These are phyloP conservation scores for Tulasnella calospora DNA, from an alignment of 768 basidiomycete species.

Conservation along the genomic window DNA sequence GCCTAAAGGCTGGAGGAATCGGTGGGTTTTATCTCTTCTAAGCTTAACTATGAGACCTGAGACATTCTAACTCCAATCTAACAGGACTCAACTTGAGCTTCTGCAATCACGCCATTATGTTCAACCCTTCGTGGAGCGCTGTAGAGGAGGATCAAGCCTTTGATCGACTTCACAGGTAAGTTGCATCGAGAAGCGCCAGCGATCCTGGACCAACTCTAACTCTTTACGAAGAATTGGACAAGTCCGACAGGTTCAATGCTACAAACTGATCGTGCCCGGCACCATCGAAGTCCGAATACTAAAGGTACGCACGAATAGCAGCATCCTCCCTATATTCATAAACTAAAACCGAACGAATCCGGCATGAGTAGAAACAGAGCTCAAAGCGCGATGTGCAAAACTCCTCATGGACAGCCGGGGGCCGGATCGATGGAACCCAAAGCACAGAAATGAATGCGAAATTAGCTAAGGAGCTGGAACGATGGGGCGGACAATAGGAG, in stretches of 20 bases:
- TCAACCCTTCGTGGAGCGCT: not conserved
- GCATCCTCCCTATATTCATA: not conserved
- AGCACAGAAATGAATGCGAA: not conserved
- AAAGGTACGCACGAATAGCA: not conserved
- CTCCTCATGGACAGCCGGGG: not conserved
- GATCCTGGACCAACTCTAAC: not conserved
- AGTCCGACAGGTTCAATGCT: not conserved
- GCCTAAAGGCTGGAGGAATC: not conserved
- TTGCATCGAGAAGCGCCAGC: not conserved
- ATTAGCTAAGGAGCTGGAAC: not conserved
- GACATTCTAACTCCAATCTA: not conserved
- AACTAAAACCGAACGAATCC: not conserved
- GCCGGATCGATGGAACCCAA: not conserved
- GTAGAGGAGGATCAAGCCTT: not conserved
- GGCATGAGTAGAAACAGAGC: not conserved
- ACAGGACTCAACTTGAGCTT: not conserved
- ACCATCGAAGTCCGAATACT: not conserved
- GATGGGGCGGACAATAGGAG: not conserved
- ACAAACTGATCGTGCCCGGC: not conserved
- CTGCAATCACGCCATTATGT: not conserved
- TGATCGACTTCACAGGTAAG: not conserved
- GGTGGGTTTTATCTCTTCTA: not conserved
- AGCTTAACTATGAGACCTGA: not conserved
- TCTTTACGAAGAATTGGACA: not conserved
- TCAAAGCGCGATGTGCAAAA: not conserved